Evolutionary conservation across 192 early-diverging fungal species (phyloP), one percentile per base, ranked within the genome.

Genomic region (Backusella macrospora): DNA sequence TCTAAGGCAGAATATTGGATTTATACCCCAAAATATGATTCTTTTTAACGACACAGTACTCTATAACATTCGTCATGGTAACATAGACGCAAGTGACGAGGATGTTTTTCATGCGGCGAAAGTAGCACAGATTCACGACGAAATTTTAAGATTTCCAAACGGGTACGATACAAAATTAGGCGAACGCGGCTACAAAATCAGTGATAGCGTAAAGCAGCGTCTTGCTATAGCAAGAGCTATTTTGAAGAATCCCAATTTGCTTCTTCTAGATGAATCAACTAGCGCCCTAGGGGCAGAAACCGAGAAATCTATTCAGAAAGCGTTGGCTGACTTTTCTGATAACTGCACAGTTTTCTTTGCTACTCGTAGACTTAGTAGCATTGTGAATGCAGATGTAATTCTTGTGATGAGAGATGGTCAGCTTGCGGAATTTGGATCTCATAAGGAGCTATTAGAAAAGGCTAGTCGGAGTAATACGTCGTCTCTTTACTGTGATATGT

Each of bases 11-110:
- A 85, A 87, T 59, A 94, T 98, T 59, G 96, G 96, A 15, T 94
- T 97, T 37, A 96, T 98, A 18, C 96, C 96, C 15, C 90, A 95
- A 81, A 95, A 96, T 79, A 95, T 95, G 6, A 94, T 97, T 2
- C 86, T 97, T 14, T 98, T 98, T 83, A 98, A 98, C 79, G 94
- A 97, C 69, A 93, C 94, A 14, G 90, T 98, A 55, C 85, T 84
- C 44, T 97, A 95, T 86, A 98, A 98, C 80, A 96, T 98, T 78
- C 89, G 90, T 18, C 97, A 97, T 81, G 92, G 91, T 13, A 82
- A 90, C 15, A 81, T 84, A 10, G 68, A 84, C 49, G 92, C 94
- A 29, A 81, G 85, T 1, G 88, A 91, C 64, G 87, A 88, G 21
- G 91, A 93, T 49, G 90, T 95, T 23, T 78, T 84, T 14, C 65